Evolutionary conservation across 2,329 filamentous ascomycete genomes (phyloP), one percentile per base, ranked within the genome.

Genomic region (Emericellopsis atlantica): DNA sequence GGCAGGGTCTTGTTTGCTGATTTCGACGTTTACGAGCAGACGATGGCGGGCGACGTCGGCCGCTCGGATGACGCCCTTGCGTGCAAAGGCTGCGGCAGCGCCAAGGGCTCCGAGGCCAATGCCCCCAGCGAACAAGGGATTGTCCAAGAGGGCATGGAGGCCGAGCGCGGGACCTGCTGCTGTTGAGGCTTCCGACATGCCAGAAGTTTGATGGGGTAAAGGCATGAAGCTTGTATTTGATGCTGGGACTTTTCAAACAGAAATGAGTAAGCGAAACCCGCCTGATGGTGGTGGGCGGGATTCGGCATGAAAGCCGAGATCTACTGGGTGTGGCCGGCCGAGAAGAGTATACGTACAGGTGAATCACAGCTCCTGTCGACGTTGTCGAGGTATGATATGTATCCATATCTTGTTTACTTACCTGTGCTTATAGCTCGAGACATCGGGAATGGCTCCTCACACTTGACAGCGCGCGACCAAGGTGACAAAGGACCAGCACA

Each of bases 1-100:
- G 2, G 90, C 89, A 36, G 87, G 79, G 62, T 98, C 92, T 53
- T 90, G 85, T 56, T 87, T 84, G 59, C 85, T 90, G 60, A 98
- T 95, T 62, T 98, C 92, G 53, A 98, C 79, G 53, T 95, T 88
- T 52, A 96, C 86, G 24, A 98, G 79, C 64, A 98, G 78, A 38
- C 90, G 85, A 40, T 83, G 80, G 39, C 86, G 84, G 44, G 95
- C 65, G 43, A 93, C 70, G 35, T 75, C 74, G n/a, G 81, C 79
- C 41, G 79, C 79, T 51, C 79, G 70, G 45, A 89, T 75, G 44
- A 84, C 60, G 29, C 84, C 85, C 54, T 82, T 82, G 47, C 92
- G 87, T 24, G 81, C 85, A 50, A 94, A 76, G 11, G 87, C 82
- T 26, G 88, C 74, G 33, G 76, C 82, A 29, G 88, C 86, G 47